Conservation (phyloP, 1,284 basidiomycete species). For the Puccinia triticina region DNA sequence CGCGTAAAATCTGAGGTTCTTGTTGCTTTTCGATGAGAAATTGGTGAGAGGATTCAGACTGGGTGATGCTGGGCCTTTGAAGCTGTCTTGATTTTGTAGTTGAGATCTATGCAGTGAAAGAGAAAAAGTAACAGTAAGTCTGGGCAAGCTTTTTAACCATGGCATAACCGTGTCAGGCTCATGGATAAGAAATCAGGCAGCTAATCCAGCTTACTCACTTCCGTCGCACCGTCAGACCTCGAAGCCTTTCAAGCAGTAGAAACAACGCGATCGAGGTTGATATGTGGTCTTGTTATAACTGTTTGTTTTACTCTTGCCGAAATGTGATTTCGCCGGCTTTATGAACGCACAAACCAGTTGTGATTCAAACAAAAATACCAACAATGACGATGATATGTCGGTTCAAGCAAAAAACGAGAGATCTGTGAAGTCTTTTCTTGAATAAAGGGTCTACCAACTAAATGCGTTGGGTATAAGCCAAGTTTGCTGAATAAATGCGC, state of each 20-base stretch:
- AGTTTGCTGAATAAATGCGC: neutral
- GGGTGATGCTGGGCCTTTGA: neutral
- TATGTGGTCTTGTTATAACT: neutral
- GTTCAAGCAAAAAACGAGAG: neutral
- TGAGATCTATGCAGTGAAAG: neutral
- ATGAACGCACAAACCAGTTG: slow-evolving; percentile 20
- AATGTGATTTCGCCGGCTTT: neutral
- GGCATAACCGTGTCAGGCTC: too few relatives aligned
- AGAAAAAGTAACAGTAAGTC: too few relatives aligned
- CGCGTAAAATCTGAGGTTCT: neutral
- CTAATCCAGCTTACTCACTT: neutral
- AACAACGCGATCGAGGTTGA: neutral
- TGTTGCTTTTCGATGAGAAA: neutral
- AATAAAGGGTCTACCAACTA: neutral
- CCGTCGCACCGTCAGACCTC: neutral
- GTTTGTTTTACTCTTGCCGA: neutral
- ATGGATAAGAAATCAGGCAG: neutral
- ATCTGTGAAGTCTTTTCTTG: neutral
- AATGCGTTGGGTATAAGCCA: too few relatives aligned
- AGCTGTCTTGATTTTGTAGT: neutral
- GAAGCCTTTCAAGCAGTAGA: neutral
- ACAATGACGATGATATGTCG: neutral
- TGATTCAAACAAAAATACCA: neutral
- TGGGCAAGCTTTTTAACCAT: too few relatives aligned
- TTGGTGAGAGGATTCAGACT: neutral